phyloP scores from a whole-genome alignment of 2,329 filamentous ascomycete species.

The Clathrospora elynae region DNA sequence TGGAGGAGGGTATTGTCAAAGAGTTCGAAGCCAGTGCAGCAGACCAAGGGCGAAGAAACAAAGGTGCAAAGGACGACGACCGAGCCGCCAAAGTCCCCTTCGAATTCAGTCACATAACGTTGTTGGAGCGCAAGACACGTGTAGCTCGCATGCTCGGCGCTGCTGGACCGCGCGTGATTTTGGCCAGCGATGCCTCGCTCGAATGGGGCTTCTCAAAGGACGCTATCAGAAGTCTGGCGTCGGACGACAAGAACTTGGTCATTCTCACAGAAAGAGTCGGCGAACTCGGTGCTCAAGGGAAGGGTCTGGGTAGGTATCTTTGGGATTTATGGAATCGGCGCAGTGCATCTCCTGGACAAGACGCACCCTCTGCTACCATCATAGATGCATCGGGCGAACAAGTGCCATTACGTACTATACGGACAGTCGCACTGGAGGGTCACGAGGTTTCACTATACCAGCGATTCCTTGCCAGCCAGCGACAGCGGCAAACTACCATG shows the following conservation, averaged over 20 bases:
- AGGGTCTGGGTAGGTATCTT: slow-evolving; percentile 69
- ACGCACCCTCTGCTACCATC: slow-evolving; percentile 55
- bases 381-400: slow-evolving; percentile 66
- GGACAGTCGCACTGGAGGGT: slow-evolving; percentile 70
- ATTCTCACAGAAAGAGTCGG: slow-evolving; percentile 79
- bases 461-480: slow-evolving; percentile 86
- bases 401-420: slow-evolving; percentile 40
- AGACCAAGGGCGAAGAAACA: slow-evolving; percentile 40
- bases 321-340: slow-evolving; percentile 63
- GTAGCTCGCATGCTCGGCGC: slow-evolving; percentile 70
- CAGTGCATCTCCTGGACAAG: slow-evolving; percentile 28
- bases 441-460: slow-evolving; percentile 84
- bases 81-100: slow-evolving; percentile 72
- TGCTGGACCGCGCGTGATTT: slow-evolving; percentile 70
- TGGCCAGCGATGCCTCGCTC: slow-evolving; percentile 86
- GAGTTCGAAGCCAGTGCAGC: slow-evolving; percentile 73
- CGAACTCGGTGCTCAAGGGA: slow-evolving; percentile 42
- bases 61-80: slow-evolving; percentile 50
- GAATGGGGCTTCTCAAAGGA: slow-evolving; percentile 96
- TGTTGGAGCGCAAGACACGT: slow-evolving; percentile 81
- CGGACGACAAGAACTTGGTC: slow-evolving; percentile 79
- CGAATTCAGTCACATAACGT: slow-evolving; percentile 82
- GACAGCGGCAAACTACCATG: slow-evolving; percentile 81
- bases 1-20: slow-evolving; percentile 92
- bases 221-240: slow-evolving; percentile 73